Conservation (phyloP, 352 stramenopile species). For the Globisporangium recalcitrans region DNA sequence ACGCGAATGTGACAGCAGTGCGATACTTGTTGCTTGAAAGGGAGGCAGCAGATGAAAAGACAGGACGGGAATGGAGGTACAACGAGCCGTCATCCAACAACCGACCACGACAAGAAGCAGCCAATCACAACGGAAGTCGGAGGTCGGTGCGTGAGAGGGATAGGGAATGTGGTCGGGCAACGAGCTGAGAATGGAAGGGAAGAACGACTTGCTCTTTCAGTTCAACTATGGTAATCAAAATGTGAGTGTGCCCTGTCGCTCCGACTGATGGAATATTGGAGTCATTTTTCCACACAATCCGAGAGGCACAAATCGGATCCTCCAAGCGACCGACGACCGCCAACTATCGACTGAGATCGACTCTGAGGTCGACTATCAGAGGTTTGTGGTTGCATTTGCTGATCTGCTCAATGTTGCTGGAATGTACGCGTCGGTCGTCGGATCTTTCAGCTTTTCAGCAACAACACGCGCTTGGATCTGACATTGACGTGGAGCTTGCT, state of each 20-base stretch:
- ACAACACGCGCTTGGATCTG: too few relatives aligned
- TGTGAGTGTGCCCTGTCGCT: background rate
- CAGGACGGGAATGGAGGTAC: too few relatives aligned
- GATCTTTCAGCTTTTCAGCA: too few relatives aligned
- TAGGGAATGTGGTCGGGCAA: background rate
- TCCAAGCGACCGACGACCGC: background rate
- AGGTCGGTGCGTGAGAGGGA: background rate
- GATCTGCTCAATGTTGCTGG: background rate
- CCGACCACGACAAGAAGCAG: background rate
- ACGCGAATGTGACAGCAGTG: slow-evolving; percentile 10
- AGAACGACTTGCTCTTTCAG: too few relatives aligned
- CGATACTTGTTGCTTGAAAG: background rate
- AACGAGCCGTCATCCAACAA: background rate
- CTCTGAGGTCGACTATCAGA: too few relatives aligned
- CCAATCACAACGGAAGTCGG: background rate
- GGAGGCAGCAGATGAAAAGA: background rate
- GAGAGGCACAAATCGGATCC: background rate
- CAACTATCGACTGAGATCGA: too few relatives aligned
- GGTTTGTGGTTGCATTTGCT: background rate
- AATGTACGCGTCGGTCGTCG: too few relatives aligned
- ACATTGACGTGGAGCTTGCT: too few relatives aligned
- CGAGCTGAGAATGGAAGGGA: background rate
- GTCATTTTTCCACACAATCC: background rate
- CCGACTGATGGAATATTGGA: background rate
- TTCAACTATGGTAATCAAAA: background rate